Evolutionary conservation across 2,329 filamentous ascomycete species (phyloP), one percentile per base, ranked within the genome.

Genomic region (Fusarium oligoseptatum): DNA sequence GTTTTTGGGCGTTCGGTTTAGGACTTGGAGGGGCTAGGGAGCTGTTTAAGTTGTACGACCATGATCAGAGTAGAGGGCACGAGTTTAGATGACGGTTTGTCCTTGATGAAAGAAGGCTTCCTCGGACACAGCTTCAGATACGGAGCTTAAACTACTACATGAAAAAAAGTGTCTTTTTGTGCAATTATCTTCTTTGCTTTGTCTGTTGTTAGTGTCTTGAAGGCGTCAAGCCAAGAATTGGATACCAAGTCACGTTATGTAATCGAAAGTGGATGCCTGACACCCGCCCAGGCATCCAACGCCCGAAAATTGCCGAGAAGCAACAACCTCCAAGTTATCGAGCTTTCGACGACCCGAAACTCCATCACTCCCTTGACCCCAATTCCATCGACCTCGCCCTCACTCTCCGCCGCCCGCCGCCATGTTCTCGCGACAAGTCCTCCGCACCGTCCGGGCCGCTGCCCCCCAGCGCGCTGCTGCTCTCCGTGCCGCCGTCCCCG

Each of bases 341-440:
- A 79, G 79, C 79, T 80, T 34, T 34, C 72, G 62, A 77, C 75
- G 75, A 79, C 29, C 71, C 73, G 76, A 75, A 76, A 45, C 61
- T 65, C 74, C 67, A 76, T 75, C 69, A 68, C 67, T 66, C 63
- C 72, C 61, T 60, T 66, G 48, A 63, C 64, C 58, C 61, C 70
- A 71, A 77, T 66, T 67, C 48, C 63, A 71, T 70, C 60, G 52
- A 68, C 65, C 48, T 45, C 64, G 58, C 41, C 52, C 52, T 61
- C 32, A 34, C 32, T 5, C 32, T 34, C 32, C 3, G 29, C 29
- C 60, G 64, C 45, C 65, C 68, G 64, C 65, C 68, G 64, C 77
- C 83, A 91, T 91, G 89, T 84, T 91, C 82, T 90, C 89, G 82
- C 88, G 89, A 88, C 88, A 90, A 84, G 84, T 89, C 80, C 80